Conservation (phyloP, 192 early-diverging fungal species). For the Backusella psychrophila region DNA sequence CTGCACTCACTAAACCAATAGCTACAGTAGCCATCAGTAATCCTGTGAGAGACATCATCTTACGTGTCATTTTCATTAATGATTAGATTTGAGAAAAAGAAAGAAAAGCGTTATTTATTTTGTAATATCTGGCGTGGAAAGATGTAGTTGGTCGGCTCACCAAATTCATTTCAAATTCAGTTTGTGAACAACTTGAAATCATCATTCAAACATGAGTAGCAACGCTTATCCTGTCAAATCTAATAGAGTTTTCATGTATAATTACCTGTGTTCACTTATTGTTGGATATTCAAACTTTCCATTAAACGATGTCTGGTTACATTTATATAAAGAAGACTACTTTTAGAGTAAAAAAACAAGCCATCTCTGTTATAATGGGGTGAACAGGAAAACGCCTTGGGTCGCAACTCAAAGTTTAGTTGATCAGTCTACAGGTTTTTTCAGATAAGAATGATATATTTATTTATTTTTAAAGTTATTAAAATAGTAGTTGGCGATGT, state of each 20-base stretch:
- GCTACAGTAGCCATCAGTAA: not conserved
- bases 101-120: not conserved
- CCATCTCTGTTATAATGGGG: too few species aligned
- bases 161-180: not conserved
- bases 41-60: not conserved
- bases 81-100: not conserved
- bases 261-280: too few species aligned
- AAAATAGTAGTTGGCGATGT: not conserved
- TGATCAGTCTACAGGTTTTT: not conserved
- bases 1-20: constrained; percentile 16
- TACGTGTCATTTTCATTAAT: constrained; percentile 14
- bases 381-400: not conserved
- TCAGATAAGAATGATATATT: not conserved
- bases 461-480: not conserved
- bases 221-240: too few species aligned
- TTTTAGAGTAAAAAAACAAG: too few species aligned
- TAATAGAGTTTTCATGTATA: too few species aligned
- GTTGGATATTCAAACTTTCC: too few species aligned
- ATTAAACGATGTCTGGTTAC: too few species aligned
- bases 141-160: not conserved
- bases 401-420: not conserved
- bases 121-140: not conserved
- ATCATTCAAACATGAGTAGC: too few species aligned
- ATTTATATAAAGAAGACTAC: too few species aligned
- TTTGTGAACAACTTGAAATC: not conserved